A percentile compares a stretch with the other conserved stretches of the same genome.
Conservation (phyloP, 306 rosid genomes). For the Senna siamea region DNA sequence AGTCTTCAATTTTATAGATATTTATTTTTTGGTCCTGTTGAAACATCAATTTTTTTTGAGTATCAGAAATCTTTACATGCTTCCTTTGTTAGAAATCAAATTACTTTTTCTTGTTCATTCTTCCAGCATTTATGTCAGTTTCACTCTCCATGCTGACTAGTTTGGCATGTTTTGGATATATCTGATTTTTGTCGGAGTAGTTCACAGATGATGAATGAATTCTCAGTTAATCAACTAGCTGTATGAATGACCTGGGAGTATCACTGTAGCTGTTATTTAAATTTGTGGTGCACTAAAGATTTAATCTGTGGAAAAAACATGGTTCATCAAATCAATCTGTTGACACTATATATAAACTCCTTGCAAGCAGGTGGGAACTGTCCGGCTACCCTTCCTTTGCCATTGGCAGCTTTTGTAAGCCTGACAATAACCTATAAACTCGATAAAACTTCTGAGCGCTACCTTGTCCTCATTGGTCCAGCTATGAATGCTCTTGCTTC, state of each 20-base stretch:
- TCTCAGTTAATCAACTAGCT: constrained; percentile 6
- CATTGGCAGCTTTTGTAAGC: constrained; percentile 88
- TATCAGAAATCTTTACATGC: constrained; percentile 6
- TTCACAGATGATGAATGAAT: constrained; percentile 1
- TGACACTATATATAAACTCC: constrained; percentile 37
- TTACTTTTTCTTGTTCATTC: constrained; percentile 3
- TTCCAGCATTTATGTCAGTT: constrained; percentile 29
- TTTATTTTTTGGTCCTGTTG: constrained; percentile 12
- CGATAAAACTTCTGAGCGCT: constrained; percentile 69
- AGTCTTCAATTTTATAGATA: too few relatives aligned
- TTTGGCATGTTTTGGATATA: constrained; percentile 26
- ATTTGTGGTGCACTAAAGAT: constrained; percentile 19
- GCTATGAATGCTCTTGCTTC: constrained; percentile 70
- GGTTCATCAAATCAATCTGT: constrained; percentile 34
- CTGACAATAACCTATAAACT: constrained; percentile 86
- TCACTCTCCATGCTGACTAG: constrained; percentile 10
- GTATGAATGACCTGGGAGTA: constrained; percentile 34
- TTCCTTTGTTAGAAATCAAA: constrained; percentile 15
- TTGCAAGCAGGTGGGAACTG: constrained; percentile 73
- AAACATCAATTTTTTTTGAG: background rate
- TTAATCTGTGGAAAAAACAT: background rate
- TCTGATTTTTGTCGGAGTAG: constrained; percentile 14
- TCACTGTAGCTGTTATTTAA: constrained; percentile 15
- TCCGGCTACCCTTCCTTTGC: constrained; percentile 85
- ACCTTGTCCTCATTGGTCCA: constrained; percentile 69